Conservation (phyloP, 331 rosid genomes). For the Prunus yedoensis region DNA sequence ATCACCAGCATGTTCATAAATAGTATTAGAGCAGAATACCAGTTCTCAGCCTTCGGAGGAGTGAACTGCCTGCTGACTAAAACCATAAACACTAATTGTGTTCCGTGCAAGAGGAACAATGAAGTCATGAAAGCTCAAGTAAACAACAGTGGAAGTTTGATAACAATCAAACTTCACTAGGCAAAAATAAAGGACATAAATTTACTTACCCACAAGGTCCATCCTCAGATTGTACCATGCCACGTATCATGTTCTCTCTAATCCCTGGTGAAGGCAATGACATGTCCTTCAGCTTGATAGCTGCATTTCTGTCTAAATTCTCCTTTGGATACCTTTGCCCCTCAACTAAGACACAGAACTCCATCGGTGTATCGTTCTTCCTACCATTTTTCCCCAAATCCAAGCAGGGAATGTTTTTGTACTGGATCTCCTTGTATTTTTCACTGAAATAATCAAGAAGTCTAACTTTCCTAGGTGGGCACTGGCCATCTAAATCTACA, state of each 20-base stretch:
- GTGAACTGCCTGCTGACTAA: background rate
- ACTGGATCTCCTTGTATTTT: conserved; percentile 24
- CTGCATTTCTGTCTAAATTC: conserved; percentile 18
- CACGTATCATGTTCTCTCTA: conserved; percentile 43
- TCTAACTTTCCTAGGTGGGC: background rate
- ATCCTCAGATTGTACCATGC: conserved; percentile 50
- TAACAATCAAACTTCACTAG: background rate
- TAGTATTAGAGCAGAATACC: background rate
- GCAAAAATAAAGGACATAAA: background rate
- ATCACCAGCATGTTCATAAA: background rate
- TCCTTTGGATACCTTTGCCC: conserved; percentile 70
- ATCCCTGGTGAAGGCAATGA: conserved; percentile 37
- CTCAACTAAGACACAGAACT: conserved; percentile 56
- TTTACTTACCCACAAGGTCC: conserved; percentile 78
- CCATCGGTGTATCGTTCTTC: conserved; percentile 59
- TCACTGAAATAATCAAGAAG: conserved; percentile 41
- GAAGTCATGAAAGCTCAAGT: background rate
- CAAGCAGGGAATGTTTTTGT: conserved; percentile 54
- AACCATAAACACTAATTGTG: background rate
- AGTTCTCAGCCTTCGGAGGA: background rate
- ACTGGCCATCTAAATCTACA: conserved; percentile 34
- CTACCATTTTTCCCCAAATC: conserved; percentile 47
- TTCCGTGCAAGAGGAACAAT: background rate
- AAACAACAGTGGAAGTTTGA: background rate
- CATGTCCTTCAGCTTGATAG: conserved; percentile 31